Conservation (phyloP, 2,329 filamentous ascomycete species). For the Byssothecium circinans region DNA sequence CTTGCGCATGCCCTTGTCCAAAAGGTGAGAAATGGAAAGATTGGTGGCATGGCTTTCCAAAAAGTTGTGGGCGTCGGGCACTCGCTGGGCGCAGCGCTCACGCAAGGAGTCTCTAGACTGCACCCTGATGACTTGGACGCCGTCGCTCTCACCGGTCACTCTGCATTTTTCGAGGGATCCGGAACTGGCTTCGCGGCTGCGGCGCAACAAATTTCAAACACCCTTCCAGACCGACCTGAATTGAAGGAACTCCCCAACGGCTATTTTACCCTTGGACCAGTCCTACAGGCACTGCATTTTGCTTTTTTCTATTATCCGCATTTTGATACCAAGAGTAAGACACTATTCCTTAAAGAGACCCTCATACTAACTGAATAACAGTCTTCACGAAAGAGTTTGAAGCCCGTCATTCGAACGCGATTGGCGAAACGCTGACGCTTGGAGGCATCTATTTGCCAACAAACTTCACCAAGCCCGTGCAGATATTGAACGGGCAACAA, state of each 20-base stretch:
- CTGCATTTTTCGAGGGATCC: neutral
- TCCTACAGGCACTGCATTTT: slow-evolving; percentile 9
- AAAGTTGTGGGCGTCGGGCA: slow-evolving; percentile 47
- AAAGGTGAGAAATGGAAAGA: slow-evolving; percentile 30
- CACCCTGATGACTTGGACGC: slow-evolving; percentile 41
- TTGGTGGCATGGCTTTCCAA: slow-evolving; percentile 32
- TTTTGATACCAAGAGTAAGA: slow-evolving; percentile 9
- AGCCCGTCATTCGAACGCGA: slow-evolving; percentile 7
- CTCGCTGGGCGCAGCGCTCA: slow-evolving; percentile 42
- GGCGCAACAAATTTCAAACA: slow-evolving; percentile 1
- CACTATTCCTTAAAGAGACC: too few species aligned
- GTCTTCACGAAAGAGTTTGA: slow-evolving; percentile 10
- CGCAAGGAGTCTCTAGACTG: slow-evolving; percentile 33
- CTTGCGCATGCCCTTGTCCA: slow-evolving; percentile 40
- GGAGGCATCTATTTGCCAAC: slow-evolving; percentile 3
- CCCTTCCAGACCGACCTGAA: slow-evolving; percentile 4
- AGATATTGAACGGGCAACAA: slow-evolving; percentile 8
- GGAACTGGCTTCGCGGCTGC: slow-evolving; percentile 18
- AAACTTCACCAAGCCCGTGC: slow-evolving; percentile 7
- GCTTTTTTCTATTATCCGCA: slow-evolving; percentile 12
- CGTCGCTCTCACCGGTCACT: slow-evolving; percentile 42
- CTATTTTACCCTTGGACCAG: slow-evolving; percentile 9
- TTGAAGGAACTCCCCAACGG: slow-evolving; percentile 8
- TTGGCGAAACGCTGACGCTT: slow-evolving; percentile 13
- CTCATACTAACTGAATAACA: too few species aligned